phyloP scores from a whole-genome alignment of 176 grass and related monocot species.

The Guadua angustifolia region DNA sequence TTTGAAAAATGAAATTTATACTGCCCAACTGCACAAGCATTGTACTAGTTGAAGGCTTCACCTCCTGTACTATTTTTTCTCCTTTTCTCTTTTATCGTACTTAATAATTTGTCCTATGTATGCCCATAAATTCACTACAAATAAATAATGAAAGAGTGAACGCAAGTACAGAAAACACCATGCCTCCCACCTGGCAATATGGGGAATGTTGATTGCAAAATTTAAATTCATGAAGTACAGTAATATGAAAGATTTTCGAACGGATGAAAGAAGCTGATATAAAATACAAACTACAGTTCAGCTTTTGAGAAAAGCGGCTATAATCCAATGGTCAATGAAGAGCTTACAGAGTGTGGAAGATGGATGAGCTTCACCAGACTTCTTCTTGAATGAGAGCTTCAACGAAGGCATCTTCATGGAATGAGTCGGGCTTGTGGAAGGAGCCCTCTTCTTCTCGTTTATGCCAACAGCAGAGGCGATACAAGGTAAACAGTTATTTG shows the following conservation, averaged over 20 bases:
- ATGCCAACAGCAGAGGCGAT: conserved; percentile 63
- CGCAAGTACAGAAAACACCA: not conserved
- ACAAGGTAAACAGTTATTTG: conserved; percentile 86
- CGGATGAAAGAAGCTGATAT: not conserved
- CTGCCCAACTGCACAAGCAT: not conserved
- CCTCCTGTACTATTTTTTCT: not conserved
- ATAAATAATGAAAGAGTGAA: not conserved
- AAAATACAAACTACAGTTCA: not conserved
- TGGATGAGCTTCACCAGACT: conserved; percentile 73
- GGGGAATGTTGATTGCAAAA: not conserved
- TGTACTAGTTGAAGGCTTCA: conserved; percentile 4
- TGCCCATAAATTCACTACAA: not conserved
- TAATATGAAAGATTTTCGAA: not conserved
- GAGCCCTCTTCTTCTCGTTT: conserved; percentile 73
- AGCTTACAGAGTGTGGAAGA: conserved; percentile 73
- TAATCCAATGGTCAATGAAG: not conserved
- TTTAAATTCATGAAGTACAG: conserved; percentile 15
- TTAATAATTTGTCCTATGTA: conserved; percentile 11
- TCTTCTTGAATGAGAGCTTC: conserved; percentile 93
- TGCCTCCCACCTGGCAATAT: not conserved
- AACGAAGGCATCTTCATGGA: conserved; percentile 83
- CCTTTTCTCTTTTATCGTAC: not conserved
- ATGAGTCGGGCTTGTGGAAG: conserved; percentile 71
- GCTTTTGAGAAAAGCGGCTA: not conserved
- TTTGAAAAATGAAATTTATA: conserved; percentile 27